phyloP scores from a whole-genome alignment of 2,329 filamentous ascomycete genomes.

The Penicillium italicum region DNA sequence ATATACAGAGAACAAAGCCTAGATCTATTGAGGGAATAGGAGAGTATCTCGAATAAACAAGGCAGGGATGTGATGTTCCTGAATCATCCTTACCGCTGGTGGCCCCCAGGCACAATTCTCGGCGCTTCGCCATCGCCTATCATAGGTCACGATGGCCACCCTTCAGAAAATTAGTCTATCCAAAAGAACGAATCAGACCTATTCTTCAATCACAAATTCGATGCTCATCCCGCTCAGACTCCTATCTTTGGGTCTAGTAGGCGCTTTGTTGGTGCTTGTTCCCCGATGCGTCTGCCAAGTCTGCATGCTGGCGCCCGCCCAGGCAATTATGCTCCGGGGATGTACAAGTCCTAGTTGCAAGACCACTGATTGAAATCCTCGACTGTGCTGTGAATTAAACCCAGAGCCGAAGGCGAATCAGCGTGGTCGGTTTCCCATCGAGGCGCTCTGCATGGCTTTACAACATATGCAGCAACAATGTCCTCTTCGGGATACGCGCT shows the following conservation, averaged over 20 bases:
- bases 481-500: conserved; percentile 9
- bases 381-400: conserved; percentile 4
- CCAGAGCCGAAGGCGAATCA: conserved; percentile 6
- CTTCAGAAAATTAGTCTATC: not conserved
- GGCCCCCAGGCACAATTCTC: conserved; percentile 7
- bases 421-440: too few relatives aligned
- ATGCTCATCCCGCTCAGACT: not conserved
- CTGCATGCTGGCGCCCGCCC: conserved; percentile 17
- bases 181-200: conserved; percentile 8
- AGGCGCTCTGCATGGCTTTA: conserved; percentile 1
- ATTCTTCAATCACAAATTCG: not conserved
- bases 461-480: too few relatives aligned
- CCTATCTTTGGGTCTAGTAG: conserved; percentile 11
- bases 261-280: conserved; percentile 3
- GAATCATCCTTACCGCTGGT: conserved; percentile 9
- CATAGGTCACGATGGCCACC: conserved; percentile 5
- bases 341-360: conserved; percentile 7
- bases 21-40: not conserved
- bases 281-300: conserved; percentile 16
- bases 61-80: not conserved
- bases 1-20: not conserved
- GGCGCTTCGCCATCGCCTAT: conserved; percentile 23
- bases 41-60: not conserved
- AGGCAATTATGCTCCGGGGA: conserved; percentile 5
- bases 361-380: conserved; percentile 3